Conservation (phyloP, 257 asterid species). For the Mitragyna speciosa region DNA sequence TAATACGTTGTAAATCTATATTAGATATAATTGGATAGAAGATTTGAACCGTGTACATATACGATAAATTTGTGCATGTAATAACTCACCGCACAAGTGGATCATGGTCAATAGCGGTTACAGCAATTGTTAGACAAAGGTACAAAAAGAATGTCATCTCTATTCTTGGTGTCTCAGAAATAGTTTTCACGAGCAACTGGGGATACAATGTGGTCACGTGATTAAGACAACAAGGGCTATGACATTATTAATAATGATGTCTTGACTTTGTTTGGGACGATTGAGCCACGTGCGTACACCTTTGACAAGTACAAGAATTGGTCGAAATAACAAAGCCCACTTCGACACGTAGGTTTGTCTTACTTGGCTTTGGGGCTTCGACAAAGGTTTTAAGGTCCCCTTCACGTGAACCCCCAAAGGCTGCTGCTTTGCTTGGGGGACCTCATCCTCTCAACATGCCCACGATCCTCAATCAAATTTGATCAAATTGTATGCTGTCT, state of each 20-base stretch:
- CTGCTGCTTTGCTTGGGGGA: neutral
- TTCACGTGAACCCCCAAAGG: constrained; percentile 23
- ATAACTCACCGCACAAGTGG: no score
- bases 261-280: neutral
- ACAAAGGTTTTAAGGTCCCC: neutral
- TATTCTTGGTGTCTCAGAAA: neutral
- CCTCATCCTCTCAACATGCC: constrained; percentile 1
- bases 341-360: no score
- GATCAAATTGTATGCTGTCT: neutral
- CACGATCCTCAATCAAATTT: neutral
- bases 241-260: neutral
- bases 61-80: no score
- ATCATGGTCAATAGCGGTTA: neutral
- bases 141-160: neutral
- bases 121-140: neutral
- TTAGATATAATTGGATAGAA: no score
- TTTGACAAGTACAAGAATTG: neutral
- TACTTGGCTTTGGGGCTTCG: no score
- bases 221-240: constrained; percentile 2
- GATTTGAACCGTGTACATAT: no score
- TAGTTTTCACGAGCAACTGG: neutral
- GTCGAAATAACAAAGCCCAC: neutral
- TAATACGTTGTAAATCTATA: no score
- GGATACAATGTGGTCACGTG: neutral
- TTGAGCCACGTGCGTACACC: constrained; percentile 11